A percentile compares a stretch with the other conserved stretches of the same genome.
These are phyloP conservation scores for Macrolepiota dolichaula DNA, from an alignment of 768 basidiomycete species.

Conservation along the genomic window DNA sequence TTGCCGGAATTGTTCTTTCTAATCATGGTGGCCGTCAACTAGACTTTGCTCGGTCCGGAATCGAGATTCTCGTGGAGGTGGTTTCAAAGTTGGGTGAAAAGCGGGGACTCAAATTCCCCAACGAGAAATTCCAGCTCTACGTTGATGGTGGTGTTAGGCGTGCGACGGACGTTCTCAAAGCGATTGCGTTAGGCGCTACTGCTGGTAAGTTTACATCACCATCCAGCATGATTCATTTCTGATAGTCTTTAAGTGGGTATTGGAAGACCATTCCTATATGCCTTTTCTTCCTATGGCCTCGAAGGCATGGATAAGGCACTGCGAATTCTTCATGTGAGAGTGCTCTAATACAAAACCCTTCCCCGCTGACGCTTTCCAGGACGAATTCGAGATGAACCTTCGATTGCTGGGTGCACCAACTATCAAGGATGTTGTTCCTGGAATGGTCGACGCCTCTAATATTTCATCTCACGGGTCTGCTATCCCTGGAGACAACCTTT, in stretches of 20 bases:
- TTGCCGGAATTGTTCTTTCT: constrained; percentile 77
- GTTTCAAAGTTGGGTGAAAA: constrained; percentile 64
- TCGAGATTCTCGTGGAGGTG: constrained; percentile 89
- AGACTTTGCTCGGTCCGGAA: constrained; percentile 81
- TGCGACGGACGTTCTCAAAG: constrained; percentile 88
- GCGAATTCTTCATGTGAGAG: constrained; percentile 67
- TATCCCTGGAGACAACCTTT: constrained; percentile 74
- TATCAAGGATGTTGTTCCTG: constrained; percentile 74
- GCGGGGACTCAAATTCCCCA: constrained; percentile 71
- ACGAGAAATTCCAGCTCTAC: constrained; percentile 78
- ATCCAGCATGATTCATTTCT: not conserved
- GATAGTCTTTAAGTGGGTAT: constrained; percentile 54
- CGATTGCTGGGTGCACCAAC: constrained; percentile 84
- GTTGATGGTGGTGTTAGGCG: constrained; percentile 94
- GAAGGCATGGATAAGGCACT: constrained; percentile 85
- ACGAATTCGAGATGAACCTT: constrained; percentile 99
- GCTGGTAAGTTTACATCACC: constrained; percentile 46
- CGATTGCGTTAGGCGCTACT: constrained; percentile 84
- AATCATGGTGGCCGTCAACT: constrained; percentile 83
- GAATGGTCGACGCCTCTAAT: constrained; percentile 86
- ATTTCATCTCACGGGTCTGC: constrained; percentile 61
- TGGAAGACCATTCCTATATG: constrained; percentile 85
- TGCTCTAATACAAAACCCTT: not conserved
- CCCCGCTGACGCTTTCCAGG: constrained; percentile 39
- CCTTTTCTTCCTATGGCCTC: constrained; percentile 84